Evolutionary conservation across 2,329 filamentous ascomycete species (phyloP).

Genomic region (Diaporthe sp.): DNA sequence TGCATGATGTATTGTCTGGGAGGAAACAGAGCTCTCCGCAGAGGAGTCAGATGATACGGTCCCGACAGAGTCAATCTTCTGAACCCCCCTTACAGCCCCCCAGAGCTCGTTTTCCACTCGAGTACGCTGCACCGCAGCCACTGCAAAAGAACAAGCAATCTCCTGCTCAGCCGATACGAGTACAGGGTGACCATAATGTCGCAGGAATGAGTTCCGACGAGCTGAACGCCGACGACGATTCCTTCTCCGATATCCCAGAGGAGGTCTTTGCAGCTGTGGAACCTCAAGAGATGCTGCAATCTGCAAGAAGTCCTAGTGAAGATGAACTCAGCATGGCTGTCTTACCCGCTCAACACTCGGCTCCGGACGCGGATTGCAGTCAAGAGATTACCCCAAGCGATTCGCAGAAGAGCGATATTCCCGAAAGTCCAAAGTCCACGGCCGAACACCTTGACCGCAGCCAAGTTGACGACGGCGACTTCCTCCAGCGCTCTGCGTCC

Average conservation of each 20-base stretch:
- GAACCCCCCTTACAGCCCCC: not conserved
- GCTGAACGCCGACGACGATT: slow-evolving; percentile 63
- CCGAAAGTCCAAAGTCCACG: slow-evolving; percentile 2
- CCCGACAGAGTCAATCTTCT: slow-evolving; percentile 4
- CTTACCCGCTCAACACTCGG: slow-evolving; percentile 10
- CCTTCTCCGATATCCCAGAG: slow-evolving; percentile 70
- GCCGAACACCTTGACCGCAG: not conserved
- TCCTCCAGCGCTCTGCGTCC: slow-evolving; percentile 33
- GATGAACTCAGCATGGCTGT: slow-evolving; percentile 50
- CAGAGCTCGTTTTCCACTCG: not conserved
- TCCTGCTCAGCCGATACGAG: not conserved
- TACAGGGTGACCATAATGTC: not conserved
- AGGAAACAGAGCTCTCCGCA: not conserved
- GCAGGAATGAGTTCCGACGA: slow-evolving; percentile 45
- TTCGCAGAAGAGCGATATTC: not conserved
- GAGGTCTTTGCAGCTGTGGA: slow-evolving; percentile 62
- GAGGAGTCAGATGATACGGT: not conserved
- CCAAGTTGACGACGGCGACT: slow-evolving; percentile 24
- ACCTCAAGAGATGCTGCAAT: slow-evolving; percentile 29
- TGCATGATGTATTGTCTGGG: not conserved
- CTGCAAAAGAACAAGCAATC: not conserved
- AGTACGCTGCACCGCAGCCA: not conserved
- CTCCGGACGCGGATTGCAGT: not conserved
- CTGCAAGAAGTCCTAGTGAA: slow-evolving; percentile 39
- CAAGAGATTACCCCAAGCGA: not conserved